A percentile compares a stretch with the other conserved stretches of the same genome.
Conservation (phyloP, 345 rosid genomes). For the Eucalyptus caleyi region DNA sequence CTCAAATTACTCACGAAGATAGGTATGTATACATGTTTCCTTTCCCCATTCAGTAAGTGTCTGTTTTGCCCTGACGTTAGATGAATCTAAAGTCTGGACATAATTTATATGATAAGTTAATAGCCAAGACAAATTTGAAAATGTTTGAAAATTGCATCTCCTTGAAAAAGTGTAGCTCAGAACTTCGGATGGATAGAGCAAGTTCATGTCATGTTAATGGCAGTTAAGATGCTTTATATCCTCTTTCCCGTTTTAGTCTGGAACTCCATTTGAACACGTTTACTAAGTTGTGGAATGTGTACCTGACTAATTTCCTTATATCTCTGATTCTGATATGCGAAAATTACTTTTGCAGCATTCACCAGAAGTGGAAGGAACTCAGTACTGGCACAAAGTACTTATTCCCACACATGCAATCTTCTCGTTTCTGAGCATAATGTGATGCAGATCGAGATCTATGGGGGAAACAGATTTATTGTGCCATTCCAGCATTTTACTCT, state of each 20-base stretch:
- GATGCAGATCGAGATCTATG: fast-evolving
- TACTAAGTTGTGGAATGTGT: not conserved
- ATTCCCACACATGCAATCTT: not conserved
- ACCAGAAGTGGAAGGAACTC: fast-evolving
- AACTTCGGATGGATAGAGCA: not conserved
- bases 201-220: not conserved
- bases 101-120: too few relatives aligned
- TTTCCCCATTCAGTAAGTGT: too few relatives aligned
- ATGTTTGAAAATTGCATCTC: too few relatives aligned
- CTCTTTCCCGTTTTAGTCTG: not conserved
- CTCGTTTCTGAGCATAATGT: not conserved
- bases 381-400: not conserved
- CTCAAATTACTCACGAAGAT: too few relatives aligned
- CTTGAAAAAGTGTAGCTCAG: not conserved
- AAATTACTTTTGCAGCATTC: not conserved
- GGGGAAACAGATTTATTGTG: not conserved
- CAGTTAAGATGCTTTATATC: not conserved
- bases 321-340: not conserved
- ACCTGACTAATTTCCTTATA: not conserved
- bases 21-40: too few relatives aligned
- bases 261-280: not conserved
- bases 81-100: too few relatives aligned
- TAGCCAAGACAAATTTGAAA: too few relatives aligned
- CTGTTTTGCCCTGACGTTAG: too few relatives aligned
- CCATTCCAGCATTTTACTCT: not conserved